Evolutionary conservation across 176 grass and related monocot genomes (phyloP).

Genomic region (Lolium rigidum): DNA sequence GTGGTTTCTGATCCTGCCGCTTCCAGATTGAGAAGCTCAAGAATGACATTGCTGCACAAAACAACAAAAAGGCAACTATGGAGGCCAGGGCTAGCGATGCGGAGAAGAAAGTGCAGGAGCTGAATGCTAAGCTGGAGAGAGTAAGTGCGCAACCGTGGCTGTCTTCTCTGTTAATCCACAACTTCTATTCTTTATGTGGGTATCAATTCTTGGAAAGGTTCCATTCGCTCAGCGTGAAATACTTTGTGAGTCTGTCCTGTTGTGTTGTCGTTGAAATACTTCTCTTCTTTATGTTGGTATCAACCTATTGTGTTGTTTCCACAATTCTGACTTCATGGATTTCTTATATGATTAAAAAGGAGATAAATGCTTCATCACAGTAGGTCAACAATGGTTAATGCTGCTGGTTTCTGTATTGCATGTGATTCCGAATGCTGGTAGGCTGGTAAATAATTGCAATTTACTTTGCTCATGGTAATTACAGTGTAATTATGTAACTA

Average conservation of each 20-base stretch:
- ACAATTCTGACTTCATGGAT: slow-evolving; percentile 23
- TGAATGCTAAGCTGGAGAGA: slow-evolving; percentile 67
- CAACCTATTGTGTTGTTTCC: slow-evolving; percentile 12
- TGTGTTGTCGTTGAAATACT: neutral
- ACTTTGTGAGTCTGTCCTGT: neutral
- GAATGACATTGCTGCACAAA: slow-evolving; percentile 60
- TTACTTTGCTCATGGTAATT: slow-evolving; percentile 8
- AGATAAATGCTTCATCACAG: neutral
- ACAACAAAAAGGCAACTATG: slow-evolving; percentile 55
- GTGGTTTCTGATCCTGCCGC: slow-evolving; percentile 18
- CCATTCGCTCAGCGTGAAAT: neutral
- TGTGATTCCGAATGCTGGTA: neutral
- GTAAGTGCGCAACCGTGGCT: slow-evolving; percentile 52
- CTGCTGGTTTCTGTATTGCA: neutral
- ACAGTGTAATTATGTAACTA: slow-evolving; percentile 12
- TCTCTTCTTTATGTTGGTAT: neutral
- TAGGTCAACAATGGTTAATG: neutral
- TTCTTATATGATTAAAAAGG: slow-evolving; percentile 25
- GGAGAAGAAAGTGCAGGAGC: slow-evolving; percentile 67
- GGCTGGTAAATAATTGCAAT: neutral
- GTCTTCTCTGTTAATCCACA: slow-evolving; percentile 9
- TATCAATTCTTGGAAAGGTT: neutral
- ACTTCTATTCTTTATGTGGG: slow-evolving; percentile 7
- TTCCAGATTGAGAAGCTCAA: slow-evolving; percentile 67
- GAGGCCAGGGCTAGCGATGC: slow-evolving; percentile 55